Conservation (phyloP, 352 stramenopile genomes). For the Phytopythium litorale region DNA sequence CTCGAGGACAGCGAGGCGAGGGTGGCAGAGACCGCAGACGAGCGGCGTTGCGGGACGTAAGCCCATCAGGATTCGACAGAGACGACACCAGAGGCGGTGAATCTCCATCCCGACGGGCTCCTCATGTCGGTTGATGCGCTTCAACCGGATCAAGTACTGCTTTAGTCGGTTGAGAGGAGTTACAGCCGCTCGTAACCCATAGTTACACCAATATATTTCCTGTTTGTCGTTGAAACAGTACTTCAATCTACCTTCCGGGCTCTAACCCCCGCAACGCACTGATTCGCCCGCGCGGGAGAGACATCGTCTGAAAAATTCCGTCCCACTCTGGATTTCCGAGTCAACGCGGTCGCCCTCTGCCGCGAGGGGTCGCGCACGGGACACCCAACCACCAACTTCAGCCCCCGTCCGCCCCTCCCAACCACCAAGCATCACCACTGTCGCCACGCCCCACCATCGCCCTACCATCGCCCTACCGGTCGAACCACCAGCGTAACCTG, state of each 20-base stretch:
- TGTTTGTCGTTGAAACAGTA: neutral
- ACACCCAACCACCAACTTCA: neutral
- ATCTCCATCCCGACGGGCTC: neutral
- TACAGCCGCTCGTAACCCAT: neutral
- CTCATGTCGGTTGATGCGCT: neutral
- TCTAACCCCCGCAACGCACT: too few relatives aligned
- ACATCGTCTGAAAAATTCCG: too few relatives aligned
- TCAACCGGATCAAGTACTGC: neutral
- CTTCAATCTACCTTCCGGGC: too few relatives aligned
- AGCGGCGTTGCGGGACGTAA: neutral
- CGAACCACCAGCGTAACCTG: neutral
- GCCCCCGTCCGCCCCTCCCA: neutral
- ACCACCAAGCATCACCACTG: neutral
- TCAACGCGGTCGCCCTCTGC: neutral
- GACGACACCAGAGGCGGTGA: neutral
- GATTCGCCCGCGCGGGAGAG: too few relatives aligned
- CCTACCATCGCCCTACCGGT: neutral
- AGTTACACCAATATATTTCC: neutral
- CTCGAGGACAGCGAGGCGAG: neutral
- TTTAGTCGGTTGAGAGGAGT: neutral
- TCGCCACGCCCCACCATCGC: neutral
- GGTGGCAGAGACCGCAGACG: neutral
- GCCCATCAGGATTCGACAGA: neutral
- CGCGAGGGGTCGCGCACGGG: neutral
- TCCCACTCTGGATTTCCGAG: too few relatives aligned